These are phyloP conservation scores for Epichloe uncinata DNA, from an alignment of 2,329 filamentous ascomycete genomes.

Conservation along the genomic window DNA sequence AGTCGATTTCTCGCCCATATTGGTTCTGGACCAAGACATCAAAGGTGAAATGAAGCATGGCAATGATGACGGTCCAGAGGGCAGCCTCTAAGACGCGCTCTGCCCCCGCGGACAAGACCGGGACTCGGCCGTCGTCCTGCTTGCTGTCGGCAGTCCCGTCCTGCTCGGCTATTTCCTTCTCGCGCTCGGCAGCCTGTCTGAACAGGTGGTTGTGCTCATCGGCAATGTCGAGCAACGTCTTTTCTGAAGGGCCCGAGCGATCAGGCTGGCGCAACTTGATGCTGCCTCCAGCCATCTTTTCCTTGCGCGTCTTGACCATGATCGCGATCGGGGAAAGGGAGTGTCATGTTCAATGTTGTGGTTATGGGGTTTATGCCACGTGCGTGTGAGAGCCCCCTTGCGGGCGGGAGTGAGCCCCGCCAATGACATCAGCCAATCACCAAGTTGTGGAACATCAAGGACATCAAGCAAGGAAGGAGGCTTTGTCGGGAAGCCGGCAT, in stretches of 20 bases:
- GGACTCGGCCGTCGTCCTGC: constrained; percentile 16
- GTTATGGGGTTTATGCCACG: too few relatives aligned
- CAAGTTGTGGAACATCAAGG: too few relatives aligned
- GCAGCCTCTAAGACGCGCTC: constrained; percentile 42
- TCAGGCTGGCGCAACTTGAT: constrained; percentile 59
- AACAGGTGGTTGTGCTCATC: constrained; percentile 48
- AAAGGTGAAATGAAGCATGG: constrained; percentile 63
- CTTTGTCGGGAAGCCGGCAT: too few relatives aligned
- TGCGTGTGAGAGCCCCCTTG: too few relatives aligned
- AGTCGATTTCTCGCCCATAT: constrained; percentile 55
- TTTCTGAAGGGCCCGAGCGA: constrained; percentile 43
- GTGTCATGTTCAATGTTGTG: too few relatives aligned
- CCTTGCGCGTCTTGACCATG: constrained; percentile 38
- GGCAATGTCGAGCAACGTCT: constrained; percentile 63
- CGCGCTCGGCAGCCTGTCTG: constrained; percentile 29
- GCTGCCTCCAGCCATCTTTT: constrained; percentile 31
- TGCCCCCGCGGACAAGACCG: constrained; percentile 27
- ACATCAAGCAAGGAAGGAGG: too few relatives aligned
- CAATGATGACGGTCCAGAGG: constrained; percentile 48
- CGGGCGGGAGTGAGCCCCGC: too few relatives aligned
- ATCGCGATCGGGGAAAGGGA: not conserved
- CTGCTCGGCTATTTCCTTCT: constrained; percentile 18
- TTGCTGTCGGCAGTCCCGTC: constrained; percentile 11
- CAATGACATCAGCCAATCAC: too few relatives aligned
- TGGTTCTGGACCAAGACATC: constrained; percentile 70